phyloP scores from a whole-genome alignment of 2,329 filamentous ascomycete species.

The Fusarium acutatum region DNA sequence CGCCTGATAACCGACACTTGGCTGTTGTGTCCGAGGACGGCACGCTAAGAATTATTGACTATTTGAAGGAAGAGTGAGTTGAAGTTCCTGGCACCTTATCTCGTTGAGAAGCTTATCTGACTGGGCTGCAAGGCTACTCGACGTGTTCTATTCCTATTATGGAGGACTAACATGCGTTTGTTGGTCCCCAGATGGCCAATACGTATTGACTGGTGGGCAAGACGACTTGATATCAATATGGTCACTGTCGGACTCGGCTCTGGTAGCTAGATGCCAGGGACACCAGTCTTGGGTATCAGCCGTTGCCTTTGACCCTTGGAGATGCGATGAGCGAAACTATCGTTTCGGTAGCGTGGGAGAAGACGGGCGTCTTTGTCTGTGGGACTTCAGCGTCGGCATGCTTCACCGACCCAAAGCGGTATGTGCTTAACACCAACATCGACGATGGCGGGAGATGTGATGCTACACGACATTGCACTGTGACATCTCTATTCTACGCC shows the following conservation, averaged over 20 bases:
- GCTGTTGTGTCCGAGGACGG: conserved; percentile 94
- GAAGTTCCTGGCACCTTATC: not conserved
- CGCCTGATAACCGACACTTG: conserved; percentile 85
- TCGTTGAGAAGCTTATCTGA: not conserved
- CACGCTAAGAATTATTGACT: conserved; percentile 88
- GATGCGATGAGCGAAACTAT: conserved; percentile 95
- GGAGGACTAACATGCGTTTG: conserved; percentile 92
- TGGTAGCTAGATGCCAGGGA: conserved; percentile 92
- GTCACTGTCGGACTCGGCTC: conserved; percentile 82
- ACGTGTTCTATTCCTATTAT: conserved; percentile 91
- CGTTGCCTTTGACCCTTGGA: conserved; percentile 95
- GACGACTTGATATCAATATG: conserved; percentile 97
- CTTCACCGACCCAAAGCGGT: conserved; percentile 88
- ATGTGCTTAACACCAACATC: conserved; percentile 48
- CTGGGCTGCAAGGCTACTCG: conserved; percentile 70
- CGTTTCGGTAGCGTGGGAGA: conserved; percentile 96
- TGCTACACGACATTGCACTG: not conserved
- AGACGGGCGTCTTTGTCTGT: conserved; percentile 87
- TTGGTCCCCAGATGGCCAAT: conserved; percentile 97
- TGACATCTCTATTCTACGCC: not conserved
- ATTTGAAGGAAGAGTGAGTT: conserved; percentile 83
- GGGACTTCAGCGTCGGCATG: conserved; percentile 99
- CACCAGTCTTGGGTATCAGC: conserved; percentile 96
- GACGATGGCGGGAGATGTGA: not conserved
- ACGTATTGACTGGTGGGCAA: conserved; percentile 93